Base-by-base conservation (phyloP, 2,329 filamentous ascomycete genomes). In the Alternaria metachromatica region DNA sequence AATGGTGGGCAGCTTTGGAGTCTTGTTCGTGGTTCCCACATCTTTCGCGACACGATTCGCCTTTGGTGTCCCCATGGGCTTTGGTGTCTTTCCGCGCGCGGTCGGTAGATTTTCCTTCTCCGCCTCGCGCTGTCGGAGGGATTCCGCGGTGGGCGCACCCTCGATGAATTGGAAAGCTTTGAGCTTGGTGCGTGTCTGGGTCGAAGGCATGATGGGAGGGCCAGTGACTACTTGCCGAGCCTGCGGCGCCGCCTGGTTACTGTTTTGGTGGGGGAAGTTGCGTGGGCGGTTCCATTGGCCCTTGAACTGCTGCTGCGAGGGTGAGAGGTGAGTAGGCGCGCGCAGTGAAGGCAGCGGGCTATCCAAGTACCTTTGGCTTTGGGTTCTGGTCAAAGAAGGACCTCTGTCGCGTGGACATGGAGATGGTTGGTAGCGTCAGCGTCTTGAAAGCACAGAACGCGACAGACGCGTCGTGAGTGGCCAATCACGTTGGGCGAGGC, bases 151-250 rank as follows among this genome's bases (percentile, higher is more conserved):
- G 2, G 76, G 77, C 61, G 74, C 66, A 64, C 78, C 79, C 55
- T 82, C 76, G 65, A 81, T 75, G 71, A 87, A 87, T 68, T 85
- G 83, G 67, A 88, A 88, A 28, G 83, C 82, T 72, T 85, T 84
- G 59, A 88, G 78, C 75, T 87, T 88, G 5, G 82, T 82, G 61
- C 83, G 85, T 4, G 86, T 85, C 66, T 85, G 82, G 5, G 82
- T 81, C 11, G 85, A 87, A 8, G 86, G 82, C 58, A 83, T 79
- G 50, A 84, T 84, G 9, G 82, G 78, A 49, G 82, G 76, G 11
- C 75, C 75, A 10, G 76, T 72, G 43, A 72, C 75, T 62, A 80
- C 68, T 51, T 75, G 72, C 64, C 68, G 78, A n/a, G 76, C 67
- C 48, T 72, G 70, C 62, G 76, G 71, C 63, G 70, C 67, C 62